These are phyloP conservation scores for Xylaria sp. DNA, from an alignment of 2,329 filamentous ascomycete genomes.

Conservation along the genomic window DNA sequence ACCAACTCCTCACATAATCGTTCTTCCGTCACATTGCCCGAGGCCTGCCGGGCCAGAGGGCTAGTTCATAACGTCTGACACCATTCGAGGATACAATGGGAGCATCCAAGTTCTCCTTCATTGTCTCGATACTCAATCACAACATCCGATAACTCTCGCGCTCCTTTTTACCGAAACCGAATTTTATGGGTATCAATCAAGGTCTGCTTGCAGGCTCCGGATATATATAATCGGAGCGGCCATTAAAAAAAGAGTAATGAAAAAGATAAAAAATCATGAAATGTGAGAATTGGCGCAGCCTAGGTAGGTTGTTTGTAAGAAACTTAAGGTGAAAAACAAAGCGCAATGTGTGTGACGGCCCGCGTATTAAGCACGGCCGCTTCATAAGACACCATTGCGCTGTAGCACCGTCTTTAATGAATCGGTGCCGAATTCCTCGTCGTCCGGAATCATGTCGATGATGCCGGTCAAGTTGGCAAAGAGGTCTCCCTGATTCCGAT, in stretches of 20 bases:
- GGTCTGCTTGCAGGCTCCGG: slow-evolving; percentile 27
- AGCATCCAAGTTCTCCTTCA: slow-evolving; percentile 4
- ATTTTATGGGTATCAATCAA: slow-evolving; percentile 40
- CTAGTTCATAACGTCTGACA: neutral
- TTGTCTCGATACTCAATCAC: slow-evolving; percentile 13
- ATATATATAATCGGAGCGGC: slow-evolving; percentile 24
- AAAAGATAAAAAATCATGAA: slow-evolving; percentile 13
- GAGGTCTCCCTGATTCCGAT: slow-evolving; percentile 86
- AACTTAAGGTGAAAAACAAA: neutral
- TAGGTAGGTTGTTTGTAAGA: slow-evolving; percentile 6
- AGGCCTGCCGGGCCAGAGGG: slow-evolving; percentile 5
- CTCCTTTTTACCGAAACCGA: slow-evolving; percentile 30
- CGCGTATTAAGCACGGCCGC: neutral
- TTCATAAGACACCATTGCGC: slow-evolving; percentile 62
- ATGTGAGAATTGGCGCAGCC: slow-evolving; percentile 22
- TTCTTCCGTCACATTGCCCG: slow-evolving; percentile 12
- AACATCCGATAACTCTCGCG: slow-evolving; percentile 18
- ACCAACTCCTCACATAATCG: slow-evolving; percentile 13
- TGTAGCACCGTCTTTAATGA: slow-evolving; percentile 64
- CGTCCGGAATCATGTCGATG: slow-evolving; percentile 82
- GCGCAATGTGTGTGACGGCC: neutral
- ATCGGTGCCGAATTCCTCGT: slow-evolving; percentile 66
- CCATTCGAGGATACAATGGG: slow-evolving; percentile 5
- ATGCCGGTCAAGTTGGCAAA: slow-evolving; percentile 91
- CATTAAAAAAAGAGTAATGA: slow-evolving; percentile 11